Evolutionary conservation across 306 rosid species (phyloP).

Genomic region (Quercus parvula): DNA sequence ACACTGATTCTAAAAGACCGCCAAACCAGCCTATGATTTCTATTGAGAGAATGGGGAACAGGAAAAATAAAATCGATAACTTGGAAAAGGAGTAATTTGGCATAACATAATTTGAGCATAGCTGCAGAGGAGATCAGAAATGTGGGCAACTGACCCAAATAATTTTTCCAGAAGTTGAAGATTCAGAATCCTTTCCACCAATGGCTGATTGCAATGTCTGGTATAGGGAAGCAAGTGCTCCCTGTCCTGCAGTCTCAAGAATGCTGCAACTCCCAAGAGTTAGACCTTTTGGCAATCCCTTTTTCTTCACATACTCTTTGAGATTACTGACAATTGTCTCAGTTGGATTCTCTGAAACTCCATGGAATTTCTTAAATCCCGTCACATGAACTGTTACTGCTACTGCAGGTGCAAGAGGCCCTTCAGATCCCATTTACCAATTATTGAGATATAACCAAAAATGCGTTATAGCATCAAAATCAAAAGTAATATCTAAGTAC

Average conservation of each 20-base stretch:
- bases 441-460: slow-evolving; percentile 25
- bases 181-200: slow-evolving; percentile 42
- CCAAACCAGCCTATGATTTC: neutral
- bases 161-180: slow-evolving; percentile 53
- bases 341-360: slow-evolving; percentile 94
- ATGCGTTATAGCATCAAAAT: slow-evolving; percentile 28
- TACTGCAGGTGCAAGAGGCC: slow-evolving; percentile 58
- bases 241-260: slow-evolving; percentile 95
- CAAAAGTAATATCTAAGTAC: slow-evolving; percentile 30
- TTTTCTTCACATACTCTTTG: slow-evolving; percentile 59
- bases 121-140: slow-evolving; percentile 2
- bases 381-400: slow-evolving; percentile 74
- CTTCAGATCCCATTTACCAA: slow-evolving; percentile 87
- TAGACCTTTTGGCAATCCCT: slow-evolving; percentile 78
- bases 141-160: slow-evolving; percentile 63
- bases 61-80: neutral
- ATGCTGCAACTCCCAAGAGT: slow-evolving; percentile 73
- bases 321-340: slow-evolving; percentile 69
- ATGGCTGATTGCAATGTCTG: slow-evolving; percentile 67
- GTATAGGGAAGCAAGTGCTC: slow-evolving; percentile 52
- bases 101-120: neutral
- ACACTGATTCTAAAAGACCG: neutral
- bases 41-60: neutral
- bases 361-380: slow-evolving; percentile 96
- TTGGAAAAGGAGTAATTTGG: neutral